phyloP scores from a whole-genome alignment of 1,139 yeast genomes.

The Hansenula lynferdii region DNA sequence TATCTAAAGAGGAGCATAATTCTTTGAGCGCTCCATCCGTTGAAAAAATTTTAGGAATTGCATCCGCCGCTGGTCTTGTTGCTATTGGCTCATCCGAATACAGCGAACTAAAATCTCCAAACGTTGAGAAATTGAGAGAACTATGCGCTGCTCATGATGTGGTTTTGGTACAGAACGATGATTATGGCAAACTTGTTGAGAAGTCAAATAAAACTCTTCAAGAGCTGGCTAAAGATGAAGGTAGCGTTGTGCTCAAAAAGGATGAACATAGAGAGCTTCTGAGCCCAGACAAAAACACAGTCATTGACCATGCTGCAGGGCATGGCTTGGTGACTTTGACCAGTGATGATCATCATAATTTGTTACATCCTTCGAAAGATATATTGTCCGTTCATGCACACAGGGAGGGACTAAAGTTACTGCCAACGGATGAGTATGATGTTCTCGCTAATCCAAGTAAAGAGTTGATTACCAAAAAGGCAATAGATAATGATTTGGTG shows the following conservation, averaged over 20 bases:
- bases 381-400: constrained; percentile 19
- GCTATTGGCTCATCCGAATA: constrained; percentile 2
- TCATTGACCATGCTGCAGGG: constrained; percentile 18
- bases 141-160: constrained; percentile 38
- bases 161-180: constrained; percentile 42
- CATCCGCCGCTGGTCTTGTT: constrained; percentile 10
- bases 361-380: constrained; percentile 15
- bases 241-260: constrained; percentile 14
- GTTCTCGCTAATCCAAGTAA: constrained; percentile 10
- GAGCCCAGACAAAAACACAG: constrained; percentile 14
- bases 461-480: constrained; percentile 29
- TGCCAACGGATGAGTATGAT: constrained; percentile 24
- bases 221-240: constrained; percentile 8
- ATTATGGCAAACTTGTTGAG: constrained; percentile 10
- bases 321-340: constrained; percentile 25
- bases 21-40: constrained; percentile 10
- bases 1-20: constrained; percentile 15
- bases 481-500: constrained; percentile 25
- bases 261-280: constrained; percentile 21
- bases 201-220: constrained; percentile 19
- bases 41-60: constrained; percentile 17
- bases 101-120: constrained; percentile 4
- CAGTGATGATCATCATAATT: constrained; percentile 24
- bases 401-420: constrained; percentile 23
- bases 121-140: constrained; percentile 8